phyloP scores from a whole-genome alignment of 2,329 filamentous ascomycete genomes.

The Tolypocladium paradoxum region DNA sequence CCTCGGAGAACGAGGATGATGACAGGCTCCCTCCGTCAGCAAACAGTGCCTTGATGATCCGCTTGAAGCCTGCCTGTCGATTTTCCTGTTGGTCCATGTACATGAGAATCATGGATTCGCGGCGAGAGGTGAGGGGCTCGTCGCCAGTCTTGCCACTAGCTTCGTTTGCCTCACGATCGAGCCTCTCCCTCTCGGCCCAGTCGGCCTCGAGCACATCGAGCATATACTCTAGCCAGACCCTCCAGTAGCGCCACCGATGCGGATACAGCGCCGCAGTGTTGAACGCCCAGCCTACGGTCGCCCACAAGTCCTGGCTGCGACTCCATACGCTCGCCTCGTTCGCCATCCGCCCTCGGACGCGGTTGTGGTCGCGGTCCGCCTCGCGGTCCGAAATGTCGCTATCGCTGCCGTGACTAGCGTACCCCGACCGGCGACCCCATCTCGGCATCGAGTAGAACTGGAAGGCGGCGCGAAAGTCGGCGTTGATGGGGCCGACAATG shows the following conservation, averaged over 20 bases:
- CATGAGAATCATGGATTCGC: conserved; percentile 46
- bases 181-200: conserved; percentile 45
- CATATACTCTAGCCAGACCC: conserved; percentile 68
- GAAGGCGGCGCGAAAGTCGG: conserved; percentile 63
- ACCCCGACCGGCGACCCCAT: conserved; percentile 20
- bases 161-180: conserved; percentile 28
- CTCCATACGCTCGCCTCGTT: conserved; percentile 58
- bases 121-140: conserved; percentile 22
- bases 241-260: conserved; percentile 73
- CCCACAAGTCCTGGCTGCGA: conserved; percentile 81
- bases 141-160: conserved; percentile 10
- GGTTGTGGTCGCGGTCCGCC: conserved; percentile 36
- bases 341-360: conserved; percentile 49
- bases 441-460: conserved; percentile 38
- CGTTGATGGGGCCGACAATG: conserved; percentile 58
- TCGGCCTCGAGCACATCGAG: conserved; percentile 67
- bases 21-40: conserved; percentile 49
- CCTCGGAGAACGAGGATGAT: conserved; percentile 46
- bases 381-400: conserved; percentile 28
- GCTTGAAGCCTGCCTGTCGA: conserved; percentile 34
- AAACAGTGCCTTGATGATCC: conserved; percentile 56
- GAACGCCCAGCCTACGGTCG: conserved; percentile 81
- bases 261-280: conserved; percentile 71
- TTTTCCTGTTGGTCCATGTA: conserved; percentile 42
- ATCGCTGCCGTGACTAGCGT: conserved; percentile 30